Percentiles rank a stretch among this genome's conserved stretches.
These are phyloP conservation scores for Globisporangium irregulare DNA, from an alignment of 352 stramenopile species.

Conservation along the genomic window DNA sequence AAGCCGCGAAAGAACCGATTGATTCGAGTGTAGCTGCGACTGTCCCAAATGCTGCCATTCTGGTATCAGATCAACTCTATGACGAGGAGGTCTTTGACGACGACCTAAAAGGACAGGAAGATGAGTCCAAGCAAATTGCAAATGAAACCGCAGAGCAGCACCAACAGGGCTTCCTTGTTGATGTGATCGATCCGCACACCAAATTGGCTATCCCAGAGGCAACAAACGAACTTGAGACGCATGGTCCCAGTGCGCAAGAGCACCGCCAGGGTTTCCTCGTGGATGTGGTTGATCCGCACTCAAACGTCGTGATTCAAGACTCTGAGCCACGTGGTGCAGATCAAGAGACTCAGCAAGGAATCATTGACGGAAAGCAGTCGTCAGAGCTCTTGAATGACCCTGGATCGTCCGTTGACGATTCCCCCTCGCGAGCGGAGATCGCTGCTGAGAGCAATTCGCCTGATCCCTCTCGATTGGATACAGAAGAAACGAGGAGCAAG, in stretches of 20 bases:
- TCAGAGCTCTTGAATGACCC: background rate
- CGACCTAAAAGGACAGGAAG: constrained; percentile 7
- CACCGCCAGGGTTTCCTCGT: constrained; percentile 5
- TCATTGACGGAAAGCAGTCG: too few relatives aligned
- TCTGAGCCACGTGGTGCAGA: background rate
- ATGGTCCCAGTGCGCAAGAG: background rate
- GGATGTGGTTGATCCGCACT: constrained; percentile 5
- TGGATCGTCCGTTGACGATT: background rate
- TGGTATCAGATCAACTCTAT: constrained; percentile 9
- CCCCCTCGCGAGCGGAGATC: background rate
- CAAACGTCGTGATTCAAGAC: background rate
- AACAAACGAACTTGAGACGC: background rate
- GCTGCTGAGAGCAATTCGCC: background rate
- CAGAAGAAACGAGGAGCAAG: background rate
- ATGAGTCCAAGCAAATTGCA: background rate
- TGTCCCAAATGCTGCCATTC: background rate
- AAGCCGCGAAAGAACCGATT: background rate
- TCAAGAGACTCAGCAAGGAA: background rate
- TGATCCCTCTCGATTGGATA: background rate
- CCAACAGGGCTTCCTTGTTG: background rate
- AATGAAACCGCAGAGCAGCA: background rate
- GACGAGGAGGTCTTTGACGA: constrained; percentile 38
- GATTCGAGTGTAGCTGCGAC: background rate
- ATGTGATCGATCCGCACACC: background rate
- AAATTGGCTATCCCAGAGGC: background rate